phyloP scores from a whole-genome alignment of 371 early-diverging fungal species.

The Mucor indicus region DNA sequence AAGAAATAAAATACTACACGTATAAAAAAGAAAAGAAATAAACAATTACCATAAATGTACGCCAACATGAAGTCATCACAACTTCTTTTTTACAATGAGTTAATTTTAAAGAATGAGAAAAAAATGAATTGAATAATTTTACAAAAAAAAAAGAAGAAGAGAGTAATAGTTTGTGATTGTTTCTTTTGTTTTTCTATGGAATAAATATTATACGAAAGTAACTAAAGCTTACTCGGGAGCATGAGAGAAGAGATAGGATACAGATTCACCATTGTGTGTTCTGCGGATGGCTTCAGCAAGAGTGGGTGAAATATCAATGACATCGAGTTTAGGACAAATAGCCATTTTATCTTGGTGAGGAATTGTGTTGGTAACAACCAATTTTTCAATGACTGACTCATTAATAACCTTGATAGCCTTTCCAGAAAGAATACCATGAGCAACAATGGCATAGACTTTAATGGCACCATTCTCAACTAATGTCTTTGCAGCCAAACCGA shows the following conservation, averaged over 20 bases:
- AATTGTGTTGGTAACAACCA: slow-evolving; percentile 93
- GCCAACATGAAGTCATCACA: too few relatives aligned
- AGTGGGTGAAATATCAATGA: slow-evolving; percentile 91
- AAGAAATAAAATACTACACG: neutral
- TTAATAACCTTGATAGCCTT: slow-evolving; percentile 90
- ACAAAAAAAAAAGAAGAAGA: neutral
- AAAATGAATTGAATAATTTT: neutral
- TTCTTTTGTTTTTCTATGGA: too few relatives aligned
- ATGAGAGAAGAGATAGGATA: slow-evolving; percentile 80
- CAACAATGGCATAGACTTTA: slow-evolving; percentile 95
- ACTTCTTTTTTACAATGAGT: too few relatives aligned
- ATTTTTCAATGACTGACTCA: slow-evolving; percentile 77
- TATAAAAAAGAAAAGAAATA: neutral
- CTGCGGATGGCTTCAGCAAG: slow-evolving; percentile 90
- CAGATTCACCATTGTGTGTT: slow-evolving; percentile 94
- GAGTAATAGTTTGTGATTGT: too few relatives aligned
- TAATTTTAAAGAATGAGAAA: too few relatives aligned
- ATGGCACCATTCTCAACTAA: slow-evolving; percentile 89
- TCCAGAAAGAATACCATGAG: slow-evolving; percentile 92
- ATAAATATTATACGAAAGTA: too few relatives aligned
- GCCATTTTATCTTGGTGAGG: slow-evolving; percentile 89
- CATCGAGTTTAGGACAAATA: slow-evolving; percentile 85
- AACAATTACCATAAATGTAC: neutral
- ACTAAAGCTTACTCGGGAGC: slow-evolving; percentile 35
- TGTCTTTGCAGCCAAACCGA: slow-evolving; percentile 89